Base-by-base conservation (phyloP, 2,329 filamentous ascomycete genomes). In the Emergomyces orientalis region DNA sequence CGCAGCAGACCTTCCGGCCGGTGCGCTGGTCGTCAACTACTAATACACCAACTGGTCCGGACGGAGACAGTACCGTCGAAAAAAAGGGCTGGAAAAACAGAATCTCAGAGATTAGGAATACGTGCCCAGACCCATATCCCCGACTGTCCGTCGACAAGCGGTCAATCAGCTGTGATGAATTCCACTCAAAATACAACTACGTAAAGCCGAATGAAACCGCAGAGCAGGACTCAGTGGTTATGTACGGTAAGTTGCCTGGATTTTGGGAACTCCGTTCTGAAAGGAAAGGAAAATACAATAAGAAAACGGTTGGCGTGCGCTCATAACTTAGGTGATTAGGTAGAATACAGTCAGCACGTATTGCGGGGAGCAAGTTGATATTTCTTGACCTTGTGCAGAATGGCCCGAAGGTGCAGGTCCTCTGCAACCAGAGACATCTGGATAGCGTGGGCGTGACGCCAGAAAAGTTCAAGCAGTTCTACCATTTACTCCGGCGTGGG, bases 361-460 rank as follows among this genome's bases (percentile, higher is more conserved):
- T 84, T 57, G 83, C 86, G 62, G 87, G 92, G 67, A 87, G 85
- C 69, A 90, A 89, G 76, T 85, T 99, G 69, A 80, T 91, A 66
- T 99, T 99, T 75, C 75, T 97, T 67, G 89, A 94, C 75, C 78
- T 97, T 59, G 80, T 86, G 68, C 86, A 91, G 73, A 86, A 90
- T 71, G 88, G 86, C 63, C 78, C 85, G 68, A 84, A 82, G 66
- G 75, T 95, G 41, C 94, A 99, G 76, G 82, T 87, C 65, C 86
- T 96, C 78, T 82, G 89, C 74, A 89, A 89, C 75, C 81, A 87
- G 68, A 80, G 81, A 64, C 70, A 70, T 14, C 67, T 79, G 19
- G 72, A 73, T 19, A 64, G 71, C n/a, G 65, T 73, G n/a, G 75
- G 70, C 22, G 67, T 77, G 11, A 69, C 73, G 3, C 67, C 73